These are phyloP conservation scores for Gossypium gossypioides DNA, from an alignment of 441 rosid genomes.

Conservation along the genomic window DNA sequence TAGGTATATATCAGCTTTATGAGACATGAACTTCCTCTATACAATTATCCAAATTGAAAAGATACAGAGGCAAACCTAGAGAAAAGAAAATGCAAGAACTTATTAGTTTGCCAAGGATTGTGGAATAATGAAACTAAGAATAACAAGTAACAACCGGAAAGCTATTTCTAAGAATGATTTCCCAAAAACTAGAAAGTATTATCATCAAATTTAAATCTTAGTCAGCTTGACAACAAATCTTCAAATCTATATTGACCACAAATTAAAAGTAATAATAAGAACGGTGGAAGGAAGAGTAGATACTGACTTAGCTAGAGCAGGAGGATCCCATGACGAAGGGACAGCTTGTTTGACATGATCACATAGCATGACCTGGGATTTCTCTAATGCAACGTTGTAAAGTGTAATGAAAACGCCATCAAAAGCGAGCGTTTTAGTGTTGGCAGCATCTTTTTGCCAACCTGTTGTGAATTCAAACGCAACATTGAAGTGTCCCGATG, in stretches of 20 bases:
- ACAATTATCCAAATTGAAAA: background rate
- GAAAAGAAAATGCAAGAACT: background rate
- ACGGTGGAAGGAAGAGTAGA: background rate
- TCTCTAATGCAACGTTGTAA: slow-evolving; percentile 77
- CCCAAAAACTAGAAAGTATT: background rate
- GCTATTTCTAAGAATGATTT: background rate
- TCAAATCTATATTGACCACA: background rate
- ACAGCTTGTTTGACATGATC: slow-evolving; percentile 78
- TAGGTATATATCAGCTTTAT: background rate
- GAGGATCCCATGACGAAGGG: slow-evolving; percentile 89
- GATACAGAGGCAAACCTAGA: background rate
- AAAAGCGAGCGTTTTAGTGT: slow-evolving; percentile 78
- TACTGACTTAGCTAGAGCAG: slow-evolving; percentile 76
- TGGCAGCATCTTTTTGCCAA: slow-evolving; percentile 96
- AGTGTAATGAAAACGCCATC: slow-evolving; percentile 90
- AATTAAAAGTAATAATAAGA: background rate
- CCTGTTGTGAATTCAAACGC: slow-evolving; percentile 72
- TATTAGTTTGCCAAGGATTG: background rate
- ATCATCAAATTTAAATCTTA: background rate
- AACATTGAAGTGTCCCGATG: slow-evolving; percentile 79
- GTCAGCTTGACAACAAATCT: background rate
- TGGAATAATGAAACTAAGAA: background rate
- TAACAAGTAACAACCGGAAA: background rate
- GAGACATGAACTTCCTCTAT: background rate
- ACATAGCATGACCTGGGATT: slow-evolving; percentile 64